Evolutionary conservation across 768 basidiomycete genomes (phyloP).

Genomic region (Xerocomellus amylosporus): DNA sequence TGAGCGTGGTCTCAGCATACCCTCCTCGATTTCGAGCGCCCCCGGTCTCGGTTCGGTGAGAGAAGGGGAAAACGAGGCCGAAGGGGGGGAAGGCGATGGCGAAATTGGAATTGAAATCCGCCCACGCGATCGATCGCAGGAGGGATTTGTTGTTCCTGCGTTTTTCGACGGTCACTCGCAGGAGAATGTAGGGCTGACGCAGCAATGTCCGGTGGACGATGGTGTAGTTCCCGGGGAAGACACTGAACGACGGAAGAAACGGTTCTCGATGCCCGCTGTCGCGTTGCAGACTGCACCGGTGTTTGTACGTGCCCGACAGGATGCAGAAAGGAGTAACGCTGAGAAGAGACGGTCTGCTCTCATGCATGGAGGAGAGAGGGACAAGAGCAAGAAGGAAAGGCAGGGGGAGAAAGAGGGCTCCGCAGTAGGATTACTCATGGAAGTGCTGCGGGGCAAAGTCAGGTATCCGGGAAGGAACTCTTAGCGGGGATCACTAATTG

Average conservation of each 20-base stretch:
- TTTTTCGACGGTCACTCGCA: neutral
- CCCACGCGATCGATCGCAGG: neutral
- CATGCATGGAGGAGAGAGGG: slow-evolving; percentile 44
- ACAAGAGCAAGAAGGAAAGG: slow-evolving; percentile 19
- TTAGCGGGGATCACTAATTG: neutral
- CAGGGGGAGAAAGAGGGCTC: slow-evolving; percentile 26
- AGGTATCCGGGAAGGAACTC: slow-evolving; percentile 22
- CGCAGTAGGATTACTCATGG: slow-evolving; percentile 31
- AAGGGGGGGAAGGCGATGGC: neutral
- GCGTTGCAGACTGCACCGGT: slow-evolving; percentile 72
- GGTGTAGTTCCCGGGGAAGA: slow-evolving; percentile 45
- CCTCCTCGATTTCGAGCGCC: slow-evolving; percentile 30
- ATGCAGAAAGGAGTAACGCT: slow-evolving; percentile 10
- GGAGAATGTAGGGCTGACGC: neutral
- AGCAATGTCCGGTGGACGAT: neutral
- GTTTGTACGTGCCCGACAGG: slow-evolving; percentile 49
- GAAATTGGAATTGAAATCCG: neutral
- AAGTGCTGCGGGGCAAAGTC: slow-evolving; percentile 27
- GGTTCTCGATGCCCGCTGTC: slow-evolving; percentile 76
- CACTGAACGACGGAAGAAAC: slow-evolving; percentile 59
- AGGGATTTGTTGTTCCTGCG: neutral
- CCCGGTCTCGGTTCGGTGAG: slow-evolving; percentile 23
- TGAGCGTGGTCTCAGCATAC: slow-evolving; percentile 29
- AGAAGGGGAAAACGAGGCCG: slow-evolving; percentile 19
- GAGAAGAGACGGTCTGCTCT: slow-evolving; percentile 55